Percentiles rank a stretch among this genome's conserved stretches.
Evolutionary conservation across 2,329 filamentous ascomycete genomes (phyloP).

Genomic region (Byssoonygena ceratinophila): DNA sequence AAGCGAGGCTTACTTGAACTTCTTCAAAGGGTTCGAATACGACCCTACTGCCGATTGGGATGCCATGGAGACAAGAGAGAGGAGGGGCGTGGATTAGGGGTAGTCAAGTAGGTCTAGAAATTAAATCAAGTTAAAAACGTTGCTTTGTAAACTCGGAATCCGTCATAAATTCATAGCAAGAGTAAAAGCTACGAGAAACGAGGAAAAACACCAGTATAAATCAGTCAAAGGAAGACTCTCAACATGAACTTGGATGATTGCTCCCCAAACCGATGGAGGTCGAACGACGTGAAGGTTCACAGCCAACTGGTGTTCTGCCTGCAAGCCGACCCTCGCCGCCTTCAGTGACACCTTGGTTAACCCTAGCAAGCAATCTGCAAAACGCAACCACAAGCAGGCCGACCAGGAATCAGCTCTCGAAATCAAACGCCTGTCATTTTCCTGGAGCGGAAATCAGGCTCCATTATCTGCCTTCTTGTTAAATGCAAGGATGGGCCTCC

Average conservation of each 20-base stretch:
- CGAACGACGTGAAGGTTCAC: background rate
- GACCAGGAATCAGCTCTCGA: background rate
- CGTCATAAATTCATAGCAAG: conserved; percentile 11
- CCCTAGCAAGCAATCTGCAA: background rate
- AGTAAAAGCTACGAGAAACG: background rate
- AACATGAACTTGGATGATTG: background rate
- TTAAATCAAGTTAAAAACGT: background rate
- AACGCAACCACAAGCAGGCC: background rate
- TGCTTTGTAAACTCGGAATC: background rate
- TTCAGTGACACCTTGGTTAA: background rate
- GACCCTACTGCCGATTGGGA: conserved; percentile 60
- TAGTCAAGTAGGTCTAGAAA: background rate
- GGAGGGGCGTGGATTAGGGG: conserved; percentile 2
- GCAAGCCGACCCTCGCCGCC: background rate
- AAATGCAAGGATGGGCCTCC: conserved; percentile 52
- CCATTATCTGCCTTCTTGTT: background rate
- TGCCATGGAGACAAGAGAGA: conserved; percentile 54
- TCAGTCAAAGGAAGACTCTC: background rate
- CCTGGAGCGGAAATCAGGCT: background rate
- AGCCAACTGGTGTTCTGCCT: background rate
- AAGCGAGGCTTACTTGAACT: conserved; percentile 71
- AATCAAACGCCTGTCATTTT: background rate
- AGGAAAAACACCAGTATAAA: background rate
- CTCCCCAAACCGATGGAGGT: too few relatives aligned
- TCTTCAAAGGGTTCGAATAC: conserved; percentile 99